Conservation (phyloP, 1,284 basidiomycete genomes). For the Mrakiaceae sp. region DNA sequence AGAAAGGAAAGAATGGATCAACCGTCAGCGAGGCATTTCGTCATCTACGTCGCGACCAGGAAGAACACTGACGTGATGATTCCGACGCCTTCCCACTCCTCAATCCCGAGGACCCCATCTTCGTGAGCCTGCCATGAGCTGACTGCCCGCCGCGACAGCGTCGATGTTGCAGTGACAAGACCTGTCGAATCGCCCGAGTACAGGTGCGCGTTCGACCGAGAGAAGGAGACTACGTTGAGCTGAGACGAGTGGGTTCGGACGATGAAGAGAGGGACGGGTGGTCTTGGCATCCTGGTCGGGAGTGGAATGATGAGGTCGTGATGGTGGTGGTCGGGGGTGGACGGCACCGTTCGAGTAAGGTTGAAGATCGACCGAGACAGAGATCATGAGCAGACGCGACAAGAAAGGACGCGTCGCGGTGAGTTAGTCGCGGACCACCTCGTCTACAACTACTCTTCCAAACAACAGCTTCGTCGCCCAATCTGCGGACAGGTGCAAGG, state of each 20-base stretch:
- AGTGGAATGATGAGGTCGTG: background rate
- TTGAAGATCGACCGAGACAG: too few relatives aligned
- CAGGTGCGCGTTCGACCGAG: conserved; percentile 48
- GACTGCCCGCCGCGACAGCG: conserved; percentile 55
- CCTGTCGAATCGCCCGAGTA: conserved; percentile 73
- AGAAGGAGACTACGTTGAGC: conserved; percentile 14
- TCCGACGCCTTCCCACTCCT: conserved; percentile 49
- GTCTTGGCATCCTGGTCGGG: background rate
- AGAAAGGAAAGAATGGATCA: background rate
- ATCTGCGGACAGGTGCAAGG: too few relatives aligned
- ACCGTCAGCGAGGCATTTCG: background rate
- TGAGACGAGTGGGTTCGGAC: conserved; percentile 13
- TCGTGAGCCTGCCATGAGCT: conserved; percentile 66
- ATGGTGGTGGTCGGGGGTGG: background rate
- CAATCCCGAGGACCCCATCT: conserved; percentile 59
- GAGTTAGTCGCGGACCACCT: too few relatives aligned
- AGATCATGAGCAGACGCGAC: too few relatives aligned
- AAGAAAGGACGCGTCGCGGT: too few relatives aligned
- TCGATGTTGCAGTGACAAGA: conserved; percentile 56
- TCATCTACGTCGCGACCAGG: background rate
- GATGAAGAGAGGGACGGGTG: conserved; percentile 12
- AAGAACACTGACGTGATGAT: conserved; percentile 54
- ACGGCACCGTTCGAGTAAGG: background rate
- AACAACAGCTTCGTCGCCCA: too few relatives aligned
- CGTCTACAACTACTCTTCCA: too few relatives aligned